Base-by-base conservation (phyloP, 2,329 filamentous ascomycete genomes). In the Aureobasidium subglaciale region DNA sequence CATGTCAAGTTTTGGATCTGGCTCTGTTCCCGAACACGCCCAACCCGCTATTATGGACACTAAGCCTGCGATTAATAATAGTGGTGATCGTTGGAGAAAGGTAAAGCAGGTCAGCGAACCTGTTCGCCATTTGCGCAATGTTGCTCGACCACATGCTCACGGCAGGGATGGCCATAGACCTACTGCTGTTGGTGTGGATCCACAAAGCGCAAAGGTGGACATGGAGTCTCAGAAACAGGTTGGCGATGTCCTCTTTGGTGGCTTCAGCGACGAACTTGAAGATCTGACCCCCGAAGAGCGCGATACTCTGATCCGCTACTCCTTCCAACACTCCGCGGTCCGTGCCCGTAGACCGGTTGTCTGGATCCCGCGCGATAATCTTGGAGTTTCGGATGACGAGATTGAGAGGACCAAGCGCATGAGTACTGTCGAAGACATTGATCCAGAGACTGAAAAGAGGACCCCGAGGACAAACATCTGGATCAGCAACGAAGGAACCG, bases 401-500 rank as follows among this genome's bases (percentile, higher is more conserved):
- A 86, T 97, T 41, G 78, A 79, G 65, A 79, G 88, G 32, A 96
- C 90, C 6, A 80, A 85, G 61, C 77, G 79, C 45, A 87, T 90
- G 68, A 92, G 86, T 66, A 82, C 88, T 58, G 78, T 73, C 37
- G 77, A 78, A 13, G 53, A 64, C 16, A 55, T 54, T 22, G 56
- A 54, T 24, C 41, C 46, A 11, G 59, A 59, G 34, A 58, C 58
- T 3, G 59, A 59, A 45, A 59, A 62, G 38, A 52, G 56, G 3
- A 59, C 34, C 9, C 60, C 64, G 43, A 65, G 63, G 61, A 67
- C 65, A 38, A 66, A 63, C 61, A 87, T 97, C 52, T 96, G 90
- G 88, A 90, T 97, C 67, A 95, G 88, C 64, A 96, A 96, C 69
- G 87, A 95, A 68, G 90, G 90, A 57, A 90, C 92, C 18, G 88